Conservation (phyloP, 1,284 basidiomycete species). For the Stereum hirsutum region DNA sequence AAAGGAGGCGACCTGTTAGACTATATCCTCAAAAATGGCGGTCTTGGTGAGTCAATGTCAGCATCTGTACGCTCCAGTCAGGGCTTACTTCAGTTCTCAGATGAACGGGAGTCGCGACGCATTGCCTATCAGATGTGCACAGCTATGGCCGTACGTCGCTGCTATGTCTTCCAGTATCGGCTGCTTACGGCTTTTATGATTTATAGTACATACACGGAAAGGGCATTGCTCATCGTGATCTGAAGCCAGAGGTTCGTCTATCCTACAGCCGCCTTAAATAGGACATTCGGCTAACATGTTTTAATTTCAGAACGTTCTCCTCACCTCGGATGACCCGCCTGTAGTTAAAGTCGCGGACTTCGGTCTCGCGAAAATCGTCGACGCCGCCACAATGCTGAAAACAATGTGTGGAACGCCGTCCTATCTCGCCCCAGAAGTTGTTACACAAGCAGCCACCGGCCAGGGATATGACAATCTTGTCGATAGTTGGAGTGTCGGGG, state of each 20-base stretch:
- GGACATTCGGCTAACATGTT: constrained; percentile 5
- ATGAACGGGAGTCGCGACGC: constrained; percentile 45
- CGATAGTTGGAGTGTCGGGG: constrained; percentile 90
- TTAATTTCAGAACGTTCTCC: constrained; percentile 51
- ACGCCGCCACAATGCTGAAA: constrained; percentile 67
- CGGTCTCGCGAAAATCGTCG: constrained; percentile 84
- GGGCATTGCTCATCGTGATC: constrained; percentile 81
- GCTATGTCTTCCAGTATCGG: background rate
- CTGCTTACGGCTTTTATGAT: constrained; percentile 6
- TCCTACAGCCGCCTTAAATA: background rate
- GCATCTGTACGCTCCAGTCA: constrained; percentile 1
- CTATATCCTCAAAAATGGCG: constrained; percentile 51
- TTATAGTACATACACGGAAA: constrained; percentile 63
- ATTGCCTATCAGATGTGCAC: constrained; percentile 71
- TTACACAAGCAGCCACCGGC: constrained; percentile 54
- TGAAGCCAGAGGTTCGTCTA: constrained; percentile 78
- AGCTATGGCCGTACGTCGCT: constrained; percentile 51
- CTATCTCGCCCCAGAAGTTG: constrained; percentile 84
- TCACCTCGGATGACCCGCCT: constrained; percentile 58
- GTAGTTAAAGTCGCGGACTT: constrained; percentile 85
- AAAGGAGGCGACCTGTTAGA: constrained; percentile 87
- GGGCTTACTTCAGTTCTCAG: constrained; percentile 22
- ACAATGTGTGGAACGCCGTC: constrained; percentile 84
- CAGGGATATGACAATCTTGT: constrained; percentile 75
- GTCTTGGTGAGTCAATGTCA: constrained; percentile 41